Evolutionary conservation across 2,329 filamentous ascomycete species (phyloP).

Genomic region (Sporothrix pallida): DNA sequence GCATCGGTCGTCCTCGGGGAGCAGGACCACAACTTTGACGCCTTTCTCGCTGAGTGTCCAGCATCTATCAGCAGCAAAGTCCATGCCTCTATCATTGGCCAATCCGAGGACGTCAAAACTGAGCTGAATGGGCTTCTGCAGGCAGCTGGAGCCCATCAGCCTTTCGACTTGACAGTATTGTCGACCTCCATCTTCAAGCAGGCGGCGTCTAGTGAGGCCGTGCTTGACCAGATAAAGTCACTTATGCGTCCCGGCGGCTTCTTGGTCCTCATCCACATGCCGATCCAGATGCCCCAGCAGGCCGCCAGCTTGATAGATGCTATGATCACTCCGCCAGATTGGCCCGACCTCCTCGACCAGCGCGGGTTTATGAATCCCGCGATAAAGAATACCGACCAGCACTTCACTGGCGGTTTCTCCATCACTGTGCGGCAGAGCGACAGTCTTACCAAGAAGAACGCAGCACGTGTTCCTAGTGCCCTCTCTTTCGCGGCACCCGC

Average conservation of each 20-base stretch:
- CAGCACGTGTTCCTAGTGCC: conserved; percentile 27
- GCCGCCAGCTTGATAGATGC: neutral
- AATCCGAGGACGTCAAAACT: neutral
- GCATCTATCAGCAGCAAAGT: neutral
- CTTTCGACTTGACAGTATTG: conserved; percentile 42
- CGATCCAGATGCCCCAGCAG: conserved; percentile 13
- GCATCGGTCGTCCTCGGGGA: neutral
- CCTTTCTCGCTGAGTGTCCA: neutral
- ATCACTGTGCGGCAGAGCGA: conserved; percentile 49
- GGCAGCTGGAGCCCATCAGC: conserved; percentile 13
- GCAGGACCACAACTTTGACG: neutral
- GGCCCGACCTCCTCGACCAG: conserved; percentile 45
- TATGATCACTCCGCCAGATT: conserved; percentile 43
- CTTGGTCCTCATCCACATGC: conserved; percentile 43
- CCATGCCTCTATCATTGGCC: neutral
- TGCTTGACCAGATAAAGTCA: conserved; percentile 36
- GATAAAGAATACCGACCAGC: conserved; percentile 44
- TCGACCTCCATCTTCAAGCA: conserved; percentile 39
- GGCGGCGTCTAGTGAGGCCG: conserved; percentile 8
- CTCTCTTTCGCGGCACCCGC: neutral
- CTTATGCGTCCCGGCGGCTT: conserved; percentile 45
- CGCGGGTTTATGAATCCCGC: conserved; percentile 46
- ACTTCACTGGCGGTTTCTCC: conserved; percentile 44
- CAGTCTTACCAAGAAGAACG: conserved; percentile 38
- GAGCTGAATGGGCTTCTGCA: neutral